Base-by-base conservation (phyloP, 2,329 filamentous ascomycete genomes). In the Epichloe sp. region DNA sequence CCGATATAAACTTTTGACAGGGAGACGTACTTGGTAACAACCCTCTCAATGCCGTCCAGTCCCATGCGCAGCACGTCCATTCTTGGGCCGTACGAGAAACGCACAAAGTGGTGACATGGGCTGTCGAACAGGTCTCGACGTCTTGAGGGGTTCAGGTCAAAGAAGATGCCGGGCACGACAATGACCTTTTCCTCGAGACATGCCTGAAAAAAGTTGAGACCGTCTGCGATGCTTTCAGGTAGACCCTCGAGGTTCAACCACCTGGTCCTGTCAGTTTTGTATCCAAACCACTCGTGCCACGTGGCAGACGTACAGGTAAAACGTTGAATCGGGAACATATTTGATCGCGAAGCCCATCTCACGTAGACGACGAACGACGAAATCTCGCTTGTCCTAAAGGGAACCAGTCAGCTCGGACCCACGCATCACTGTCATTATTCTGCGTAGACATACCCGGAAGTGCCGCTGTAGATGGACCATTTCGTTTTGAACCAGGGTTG, bases 101-200 rank as follows among this genome's bases (percentile, higher is more conserved):
- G 79, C 31, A 94, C 86, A 65, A 91, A 94, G 70, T 93, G 85
- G 70, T 97, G 91, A 70, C 91, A 96, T 53, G 91, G 91, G 58
- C 82, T 88, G 70, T 97, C 91, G 58, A 97, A 97, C 59, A 97
- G 69, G 67, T 97, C 91, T 65, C 91, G 78, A 57, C 91, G 79
- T 66, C 88, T 85, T 37, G 86, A 85, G 4, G 91, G 91, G 72
- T 97, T 97, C 57, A 97, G 71, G 63, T 97, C 91, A 66, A 97
- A 97, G 78, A 97, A 97, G 68, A 97, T 97, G 54, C 91, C 91
- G 0, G 91, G 91, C 4, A 97, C 91, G 17, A 96, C 89, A 63
- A 96, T 96, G 58, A 94, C 88, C 76, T 94, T 94, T 74, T 96
- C 89, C 62, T 86, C 82, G 44, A 97, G 73, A 64, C 93, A 93